phyloP scores from a whole-genome alignment of 345 rosid genomes.

The Euphorbia pulcherrima region DNA sequence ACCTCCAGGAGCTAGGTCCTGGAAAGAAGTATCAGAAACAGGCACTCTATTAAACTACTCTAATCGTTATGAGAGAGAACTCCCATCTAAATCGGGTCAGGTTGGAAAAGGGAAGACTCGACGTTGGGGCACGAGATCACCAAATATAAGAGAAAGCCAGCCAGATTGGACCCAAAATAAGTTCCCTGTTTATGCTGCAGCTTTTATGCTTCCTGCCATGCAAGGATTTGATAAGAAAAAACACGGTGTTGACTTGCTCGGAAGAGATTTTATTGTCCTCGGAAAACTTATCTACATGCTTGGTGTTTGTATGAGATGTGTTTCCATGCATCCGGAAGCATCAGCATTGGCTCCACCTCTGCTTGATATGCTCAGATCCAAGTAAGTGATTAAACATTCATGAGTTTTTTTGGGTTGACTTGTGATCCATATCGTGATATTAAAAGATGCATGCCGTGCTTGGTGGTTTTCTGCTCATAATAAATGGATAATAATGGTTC shows the following conservation, averaged over 20 bases:
- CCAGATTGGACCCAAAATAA: slow-evolving; percentile 62
- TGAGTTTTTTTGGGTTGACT: not conserved
- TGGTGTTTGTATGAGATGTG: slow-evolving; percentile 82
- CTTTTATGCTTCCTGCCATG: slow-evolving; percentile 99
- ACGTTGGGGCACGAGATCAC: slow-evolving; percentile 68
- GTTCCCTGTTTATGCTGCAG: slow-evolving; percentile 82
- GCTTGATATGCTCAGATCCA: slow-evolving; percentile 77
- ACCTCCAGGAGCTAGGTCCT: slow-evolving; percentile 54
- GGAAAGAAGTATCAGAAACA: slow-evolving; percentile 70
- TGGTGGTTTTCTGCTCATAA: not conserved
- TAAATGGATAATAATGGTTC: not conserved
- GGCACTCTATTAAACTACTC: slow-evolving; percentile 70
- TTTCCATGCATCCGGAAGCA: slow-evolving; percentile 93
- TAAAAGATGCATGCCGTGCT: not conserved
- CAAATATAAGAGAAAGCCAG: slow-evolving; percentile 39
- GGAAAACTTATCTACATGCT: slow-evolving; percentile 96
- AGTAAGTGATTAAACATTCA: slow-evolving; percentile 35
- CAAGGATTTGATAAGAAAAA: slow-evolving; percentile 82
- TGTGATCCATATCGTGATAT: slow-evolving; percentile 1
- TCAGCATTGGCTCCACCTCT: slow-evolving; percentile 72
- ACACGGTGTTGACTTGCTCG: slow-evolving; percentile 97
- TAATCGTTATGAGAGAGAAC: slow-evolving; percentile 79
- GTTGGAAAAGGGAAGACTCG: slow-evolving; percentile 70
- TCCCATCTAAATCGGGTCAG: slow-evolving; percentile 57
- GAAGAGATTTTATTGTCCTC: slow-evolving; percentile 80